These are phyloP conservation scores for Exophiala phaeomuriformis DNA, from an alignment of 2,329 filamentous ascomycete species.

Conservation along the genomic window DNA sequence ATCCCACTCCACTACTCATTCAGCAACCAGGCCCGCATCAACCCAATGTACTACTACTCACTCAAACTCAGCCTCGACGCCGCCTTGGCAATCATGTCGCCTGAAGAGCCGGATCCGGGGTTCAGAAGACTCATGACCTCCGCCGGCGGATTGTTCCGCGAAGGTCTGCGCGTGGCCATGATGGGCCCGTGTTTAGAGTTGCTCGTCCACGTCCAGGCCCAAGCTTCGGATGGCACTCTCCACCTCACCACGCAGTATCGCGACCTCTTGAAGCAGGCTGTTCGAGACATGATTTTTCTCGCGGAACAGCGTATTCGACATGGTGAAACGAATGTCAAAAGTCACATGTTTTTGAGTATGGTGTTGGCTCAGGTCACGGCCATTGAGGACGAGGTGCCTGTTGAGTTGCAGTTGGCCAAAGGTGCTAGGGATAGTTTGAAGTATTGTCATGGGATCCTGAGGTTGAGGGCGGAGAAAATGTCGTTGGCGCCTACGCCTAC, in stretches of 20 bases:
- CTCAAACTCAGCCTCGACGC: conserved; percentile 33
- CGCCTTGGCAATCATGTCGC: conserved; percentile 32
- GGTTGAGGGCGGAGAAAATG: too few relatives aligned
- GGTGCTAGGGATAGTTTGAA: conserved; percentile 26
- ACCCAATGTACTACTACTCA: conserved; percentile 34
- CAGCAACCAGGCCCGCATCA: conserved; percentile 30
- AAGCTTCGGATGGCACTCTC: conserved; percentile 14
- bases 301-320: conserved; percentile 26
- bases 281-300: conserved; percentile 24
- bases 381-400: not conserved
- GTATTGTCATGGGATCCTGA: conserved; percentile 13
- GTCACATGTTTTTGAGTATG: conserved; percentile 29
- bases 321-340: conserved; percentile 32
- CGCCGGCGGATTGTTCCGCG: conserved; percentile 32
- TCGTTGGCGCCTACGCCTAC: too few relatives aligned
- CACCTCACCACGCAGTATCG: conserved; percentile 6
- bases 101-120: conserved; percentile 24
- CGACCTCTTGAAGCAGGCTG: conserved; percentile 21
- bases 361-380: conserved; percentile 25
- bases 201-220: conserved; percentile 36
- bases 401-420: conserved; percentile 33
- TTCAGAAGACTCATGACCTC: conserved; percentile 31
- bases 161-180: conserved; percentile 33
- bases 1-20: conserved; percentile 46
- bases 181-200: conserved; percentile 44